phyloP scores from a whole-genome alignment of 176 grass and related monocot species.

The sorghum (Sorghum bicolor) region DNA sequence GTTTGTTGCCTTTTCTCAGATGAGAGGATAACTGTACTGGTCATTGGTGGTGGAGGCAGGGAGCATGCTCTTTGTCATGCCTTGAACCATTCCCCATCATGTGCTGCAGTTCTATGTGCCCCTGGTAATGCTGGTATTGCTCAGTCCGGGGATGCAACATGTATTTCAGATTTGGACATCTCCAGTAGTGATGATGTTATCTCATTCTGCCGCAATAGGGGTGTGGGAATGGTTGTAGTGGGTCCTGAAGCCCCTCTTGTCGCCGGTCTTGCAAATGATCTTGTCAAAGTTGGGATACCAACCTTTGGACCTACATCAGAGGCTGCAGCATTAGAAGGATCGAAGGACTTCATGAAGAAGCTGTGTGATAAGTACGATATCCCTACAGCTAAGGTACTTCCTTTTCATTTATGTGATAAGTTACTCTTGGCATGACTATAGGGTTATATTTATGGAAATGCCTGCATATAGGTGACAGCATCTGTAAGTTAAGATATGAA shows the following conservation, averaged over 20 bases:
- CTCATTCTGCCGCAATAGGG: constrained; percentile 48
- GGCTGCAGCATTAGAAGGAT: constrained; percentile 83
- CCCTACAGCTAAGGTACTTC: constrained; percentile 70
- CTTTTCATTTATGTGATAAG: not conserved
- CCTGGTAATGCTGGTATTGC: constrained; percentile 77
- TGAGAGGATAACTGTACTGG: constrained; percentile 52
- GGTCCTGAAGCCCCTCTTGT: constrained; percentile 91
- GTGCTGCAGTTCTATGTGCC: constrained; percentile 65
- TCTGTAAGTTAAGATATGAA: not conserved
- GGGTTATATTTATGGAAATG: not conserved
- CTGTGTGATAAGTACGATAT: constrained; percentile 85
- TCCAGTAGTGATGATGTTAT: constrained; percentile 52
- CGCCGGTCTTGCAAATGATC: constrained; percentile 62
- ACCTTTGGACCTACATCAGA: constrained; percentile 72
- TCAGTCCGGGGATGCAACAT: constrained; percentile 61
- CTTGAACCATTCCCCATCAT: constrained; percentile 65
- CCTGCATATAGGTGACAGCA: not conserved
- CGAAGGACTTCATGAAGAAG: constrained; percentile 93
- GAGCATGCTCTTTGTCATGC: constrained; percentile 88
- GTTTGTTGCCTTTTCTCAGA: constrained; percentile 22
- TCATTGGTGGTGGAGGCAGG: constrained; percentile 85
- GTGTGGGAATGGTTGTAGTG: constrained; percentile 76
- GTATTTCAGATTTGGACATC: constrained; percentile 61
- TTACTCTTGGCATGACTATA: not conserved
- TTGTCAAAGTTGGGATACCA: constrained; percentile 57